phyloP scores from a whole-genome alignment of 148 eudicot species.

The Heliosperma pusillum region DNA sequence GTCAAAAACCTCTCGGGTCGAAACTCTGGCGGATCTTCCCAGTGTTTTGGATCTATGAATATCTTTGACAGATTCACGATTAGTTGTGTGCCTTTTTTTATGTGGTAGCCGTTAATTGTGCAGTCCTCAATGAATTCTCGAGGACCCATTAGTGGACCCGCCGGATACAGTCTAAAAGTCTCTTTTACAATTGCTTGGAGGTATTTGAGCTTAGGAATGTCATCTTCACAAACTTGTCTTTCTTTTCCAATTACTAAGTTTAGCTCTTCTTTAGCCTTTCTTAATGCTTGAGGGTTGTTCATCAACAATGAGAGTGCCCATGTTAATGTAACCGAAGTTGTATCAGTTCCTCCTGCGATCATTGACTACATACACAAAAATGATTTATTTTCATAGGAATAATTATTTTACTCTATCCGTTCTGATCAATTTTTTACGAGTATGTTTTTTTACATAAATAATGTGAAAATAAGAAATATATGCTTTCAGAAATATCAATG shows the following conservation, averaged over 20 bases:
- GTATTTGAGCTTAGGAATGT: constrained; percentile 14
- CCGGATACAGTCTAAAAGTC: constrained; percentile 22
- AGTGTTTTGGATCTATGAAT: neutral
- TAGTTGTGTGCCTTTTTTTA: constrained; percentile 7
- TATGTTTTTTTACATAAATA: too few species aligned
- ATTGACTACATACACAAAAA: too few species aligned
- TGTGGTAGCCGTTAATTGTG: constrained; percentile 1
- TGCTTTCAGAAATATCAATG: too few species aligned
- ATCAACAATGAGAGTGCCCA: constrained; percentile 21
- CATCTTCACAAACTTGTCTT: constrained; percentile 7
- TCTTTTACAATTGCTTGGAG: constrained; percentile 27
- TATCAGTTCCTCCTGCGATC: constrained; percentile 18
- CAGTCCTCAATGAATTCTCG: constrained; percentile 24
- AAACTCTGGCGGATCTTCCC: constrained; percentile 14
- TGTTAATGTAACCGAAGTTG: constrained; percentile 6
- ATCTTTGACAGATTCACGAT: constrained; percentile 12
- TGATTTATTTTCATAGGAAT: too few species aligned
- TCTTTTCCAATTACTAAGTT: neutral
- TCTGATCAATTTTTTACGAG: too few species aligned
- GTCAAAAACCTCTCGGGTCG: constrained; percentile 34
- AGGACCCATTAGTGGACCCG: constrained; percentile 4
- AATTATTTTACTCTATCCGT: too few species aligned
- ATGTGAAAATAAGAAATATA: too few species aligned
- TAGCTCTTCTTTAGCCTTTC: constrained; percentile 19
- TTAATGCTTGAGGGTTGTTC: constrained; percentile 13